These are phyloP conservation scores for Neonectria coccinea DNA, from an alignment of 2,329 filamentous ascomycete genomes.

Conservation along the genomic window DNA sequence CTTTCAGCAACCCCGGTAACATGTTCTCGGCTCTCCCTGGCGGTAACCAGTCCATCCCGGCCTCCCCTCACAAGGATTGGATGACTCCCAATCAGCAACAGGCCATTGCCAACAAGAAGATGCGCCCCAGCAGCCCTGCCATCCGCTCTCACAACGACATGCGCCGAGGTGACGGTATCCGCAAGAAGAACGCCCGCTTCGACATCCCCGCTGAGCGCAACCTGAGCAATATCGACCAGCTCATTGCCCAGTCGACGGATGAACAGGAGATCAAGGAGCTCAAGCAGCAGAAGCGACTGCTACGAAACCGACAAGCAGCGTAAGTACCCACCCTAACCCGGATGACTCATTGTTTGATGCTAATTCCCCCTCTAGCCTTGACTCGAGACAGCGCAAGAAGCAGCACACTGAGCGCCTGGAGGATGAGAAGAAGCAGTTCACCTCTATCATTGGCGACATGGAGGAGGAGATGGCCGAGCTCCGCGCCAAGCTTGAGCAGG, in stretches of 20 bases:
- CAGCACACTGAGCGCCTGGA: constrained; percentile 96
- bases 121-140: constrained; percentile 75
- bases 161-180: constrained; percentile 85
- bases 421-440: constrained; percentile 95
- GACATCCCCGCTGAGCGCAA: constrained; percentile 96
- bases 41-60: constrained; percentile 62
- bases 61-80: constrained; percentile 71
- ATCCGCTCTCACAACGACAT: constrained; percentile 82
- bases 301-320: constrained; percentile 97
- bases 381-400: constrained; percentile 98
- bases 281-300: constrained; percentile 95
- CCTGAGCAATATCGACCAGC: constrained; percentile 91
- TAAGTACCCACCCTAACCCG: constrained; percentile 62
- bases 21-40: constrained; percentile 65
- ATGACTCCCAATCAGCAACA: constrained; percentile 58
- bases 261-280: constrained; percentile 97
- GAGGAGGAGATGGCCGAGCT: constrained; percentile 81
- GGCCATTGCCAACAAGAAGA: constrained; percentile 65
- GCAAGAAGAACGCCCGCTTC: constrained; percentile 99
- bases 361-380: constrained; percentile 70
- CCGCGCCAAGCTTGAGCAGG: constrained; percentile 76
- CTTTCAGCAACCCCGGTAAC: constrained; percentile 66
- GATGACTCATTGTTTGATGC: constrained; percentile 22
- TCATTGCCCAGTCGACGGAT: constrained; percentile 88
- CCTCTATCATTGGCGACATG: constrained; percentile 78